Evolutionary conservation across 148 eudicot genomes (phyloP), one percentile per base, ranked within the genome.

Genomic region (Amaranthus hypochondriacus): DNA sequence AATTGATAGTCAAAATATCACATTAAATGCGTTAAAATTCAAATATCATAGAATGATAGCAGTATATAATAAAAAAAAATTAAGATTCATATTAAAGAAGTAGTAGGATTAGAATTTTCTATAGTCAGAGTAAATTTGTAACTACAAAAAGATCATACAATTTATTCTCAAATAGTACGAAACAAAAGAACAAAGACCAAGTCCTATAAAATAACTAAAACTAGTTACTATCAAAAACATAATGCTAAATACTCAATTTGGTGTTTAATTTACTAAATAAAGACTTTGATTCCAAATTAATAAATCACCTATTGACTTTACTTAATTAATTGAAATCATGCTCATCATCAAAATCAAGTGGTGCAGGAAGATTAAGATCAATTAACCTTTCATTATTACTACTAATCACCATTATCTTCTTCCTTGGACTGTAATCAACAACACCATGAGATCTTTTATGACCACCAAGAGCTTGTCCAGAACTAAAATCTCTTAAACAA

Each of bases 381-480:
- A 92, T 80, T 28, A 81, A 67, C 48, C 13, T 66, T 2, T 78
- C 80, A 52, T 5, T 9, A 49, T 44, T 61, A 60, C 3, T n/a
- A 48, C 14, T 74, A 11, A 3, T 70, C 49, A 28, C 18, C 57
- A 18, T 58, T 53, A 48, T 42, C 48, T 55, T 42, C 64, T 11
- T 76, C 63, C 39, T 28, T 28, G 39, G 39, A 28, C 4, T 71
- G 5, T 9, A 52, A 43, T 8, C 21, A 53, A 42, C 44, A 1
- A 48, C 15, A 15, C 75, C 82, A 85, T 93, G 98, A 5, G 98
- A 82, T 75, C 98, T 84, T 70, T 93, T 90, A 59, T 93, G 96
- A 6, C 98, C 98, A 1, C 98, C 98, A 10, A 93, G 83, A 0
- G 98, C 98, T 71, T 93, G 98, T 0, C 93, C 93, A 1, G 93